Percentiles rank a stretch among this genome's conserved stretches.
Conservation (phyloP, 768 basidiomycete species). For the Kwoniella sp. region DNA sequence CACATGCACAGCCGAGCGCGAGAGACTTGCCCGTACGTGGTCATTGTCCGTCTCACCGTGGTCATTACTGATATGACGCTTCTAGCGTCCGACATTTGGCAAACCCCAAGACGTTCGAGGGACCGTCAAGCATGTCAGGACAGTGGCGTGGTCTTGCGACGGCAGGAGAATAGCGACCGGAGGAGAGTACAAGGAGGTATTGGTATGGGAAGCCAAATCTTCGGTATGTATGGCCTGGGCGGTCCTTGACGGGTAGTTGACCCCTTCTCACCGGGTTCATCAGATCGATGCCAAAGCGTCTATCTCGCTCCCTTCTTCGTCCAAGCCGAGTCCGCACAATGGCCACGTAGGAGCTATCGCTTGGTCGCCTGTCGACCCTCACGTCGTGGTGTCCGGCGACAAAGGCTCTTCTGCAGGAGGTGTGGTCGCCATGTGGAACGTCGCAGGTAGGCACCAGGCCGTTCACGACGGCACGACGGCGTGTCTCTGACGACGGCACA, state of each 20-base stretch:
- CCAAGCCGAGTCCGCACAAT: conserved; percentile 33
- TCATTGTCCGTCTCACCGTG: too few species aligned
- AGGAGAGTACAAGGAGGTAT: conserved; percentile 31
- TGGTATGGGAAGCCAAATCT: conserved; percentile 31
- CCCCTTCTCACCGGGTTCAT: neutral
- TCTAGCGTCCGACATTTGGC: conserved; percentile 33
- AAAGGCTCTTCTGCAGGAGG: conserved; percentile 29
- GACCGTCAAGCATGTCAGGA: conserved; percentile 24
- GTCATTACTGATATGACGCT: too few species aligned
- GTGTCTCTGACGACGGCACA: neutral
- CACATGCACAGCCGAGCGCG: conserved; percentile 14
- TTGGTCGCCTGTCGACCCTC: conserved; percentile 35
- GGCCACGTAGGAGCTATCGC: conserved; percentile 39
- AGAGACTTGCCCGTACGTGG: conserved; percentile 23
- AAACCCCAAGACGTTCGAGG: conserved; percentile 28
- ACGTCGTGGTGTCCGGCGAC: conserved; percentile 34
- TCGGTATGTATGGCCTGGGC: conserved; percentile 1
- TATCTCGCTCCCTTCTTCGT: conserved; percentile 27
- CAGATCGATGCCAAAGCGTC: conserved; percentile 28
- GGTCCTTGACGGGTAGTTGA: neutral
- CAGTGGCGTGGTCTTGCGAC: conserved; percentile 39
- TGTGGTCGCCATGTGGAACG: conserved; percentile 33
- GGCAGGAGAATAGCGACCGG: conserved; percentile 36
- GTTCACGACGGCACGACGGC: neutral
- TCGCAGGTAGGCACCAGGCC: conserved; percentile 19